Percentiles rank a stretch among this genome's conserved stretches.
Conservation (phyloP, 2,329 filamentous ascomycete species). For the Colletotrichum shisoi region DNA sequence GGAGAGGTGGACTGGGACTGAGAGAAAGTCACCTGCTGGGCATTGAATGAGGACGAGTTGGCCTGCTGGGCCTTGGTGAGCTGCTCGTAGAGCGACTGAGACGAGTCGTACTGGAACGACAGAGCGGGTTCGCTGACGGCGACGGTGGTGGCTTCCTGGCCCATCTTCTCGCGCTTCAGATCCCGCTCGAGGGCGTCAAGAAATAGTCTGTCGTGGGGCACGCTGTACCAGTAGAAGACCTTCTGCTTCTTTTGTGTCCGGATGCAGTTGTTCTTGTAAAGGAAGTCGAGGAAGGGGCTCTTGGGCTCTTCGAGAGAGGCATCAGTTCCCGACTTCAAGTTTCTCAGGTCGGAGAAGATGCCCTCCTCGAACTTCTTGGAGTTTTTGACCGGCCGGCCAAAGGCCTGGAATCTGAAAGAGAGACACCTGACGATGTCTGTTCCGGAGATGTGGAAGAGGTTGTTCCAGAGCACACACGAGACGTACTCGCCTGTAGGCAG, state of each 20-base stretch:
- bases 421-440: slow-evolving; percentile 98
- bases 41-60: slow-evolving; percentile 95
- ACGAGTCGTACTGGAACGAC: slow-evolving; percentile 99
- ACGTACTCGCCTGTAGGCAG: slow-evolving; percentile 98
- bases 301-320: slow-evolving; percentile 98
- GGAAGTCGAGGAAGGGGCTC: slow-evolving; percentile 96
- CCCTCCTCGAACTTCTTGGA: slow-evolving; percentile 99
- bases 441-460: slow-evolving; percentile 98
- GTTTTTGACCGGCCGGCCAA: slow-evolving; percentile 97
- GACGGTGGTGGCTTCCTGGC: slow-evolving; percentile 94
- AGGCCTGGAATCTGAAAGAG: slow-evolving; percentile 97
- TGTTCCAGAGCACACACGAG: slow-evolving; percentile 98
- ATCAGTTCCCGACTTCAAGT: slow-evolving; percentile 97
- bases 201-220: slow-evolving; percentile 96
- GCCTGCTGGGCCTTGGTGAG: slow-evolving; percentile 99
- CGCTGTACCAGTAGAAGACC: slow-evolving; percentile 99
- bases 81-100: slow-evolving; percentile 98
- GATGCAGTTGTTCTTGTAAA: slow-evolving; percentile 99
- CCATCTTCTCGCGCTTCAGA: slow-evolving; percentile 99
- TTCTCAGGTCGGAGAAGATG: slow-evolving; percentile 97
- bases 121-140: slow-evolving; percentile 96
- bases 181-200: slow-evolving; percentile 97
- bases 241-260: slow-evolving; percentile 99
- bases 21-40: slow-evolving; percentile 72
- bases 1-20: slow-evolving; percentile 87